Evolutionary conservation across 2,329 filamentous ascomycete genomes (phyloP), one percentile per base, ranked within the genome.

Genomic region (Aspergillus versicolor): DNA sequence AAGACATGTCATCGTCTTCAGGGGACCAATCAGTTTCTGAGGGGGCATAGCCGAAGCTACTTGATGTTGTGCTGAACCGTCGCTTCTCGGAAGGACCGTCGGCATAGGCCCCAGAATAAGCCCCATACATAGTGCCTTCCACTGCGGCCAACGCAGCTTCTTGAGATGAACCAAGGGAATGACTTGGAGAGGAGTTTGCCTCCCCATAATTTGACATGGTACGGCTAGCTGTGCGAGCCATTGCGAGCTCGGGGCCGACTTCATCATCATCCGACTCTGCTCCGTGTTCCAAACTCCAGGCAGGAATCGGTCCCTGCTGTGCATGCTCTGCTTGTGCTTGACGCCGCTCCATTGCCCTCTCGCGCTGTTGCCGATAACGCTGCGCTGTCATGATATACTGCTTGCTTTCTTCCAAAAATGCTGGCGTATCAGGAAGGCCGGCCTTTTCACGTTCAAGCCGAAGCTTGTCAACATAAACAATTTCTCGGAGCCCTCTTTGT

Each of bases 201-300:
- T 83, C 76, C n/a, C 82, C 81, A 34, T 78, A 72, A 48, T 72
- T 70, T 24, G 71, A 58, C 61, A 69, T 65, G 34, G 70, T 70
- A 27, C 70, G 71, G 44, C 70, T 72, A 21, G 70, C 70, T 15
- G 72, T 68, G 32, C 72, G 70, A 42, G 69, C 61, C 21, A 73
- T 61, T 2, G 66, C 59, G 17, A 74, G 56, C 19, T 72, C 74
- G 9, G 60, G 60, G 19, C 61, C 69, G 49, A 59, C 22, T 47
- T 85, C 69, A 42, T 73, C 69, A 42, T 73, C 70, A 12, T 83
- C 79, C 11, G 81, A 81, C 56, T 85, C 83, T 11, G 79, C 85
- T 46, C 89, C 90, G 69, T 92, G 86, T 68, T 97, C 91, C 59
- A 92, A 82, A 75, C 92, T 96, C 91, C 92, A 97, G 44, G 84